phyloP scores from a whole-genome alignment of 352 stramenopile species.

The Halophytophthora batemanensis region DNA sequence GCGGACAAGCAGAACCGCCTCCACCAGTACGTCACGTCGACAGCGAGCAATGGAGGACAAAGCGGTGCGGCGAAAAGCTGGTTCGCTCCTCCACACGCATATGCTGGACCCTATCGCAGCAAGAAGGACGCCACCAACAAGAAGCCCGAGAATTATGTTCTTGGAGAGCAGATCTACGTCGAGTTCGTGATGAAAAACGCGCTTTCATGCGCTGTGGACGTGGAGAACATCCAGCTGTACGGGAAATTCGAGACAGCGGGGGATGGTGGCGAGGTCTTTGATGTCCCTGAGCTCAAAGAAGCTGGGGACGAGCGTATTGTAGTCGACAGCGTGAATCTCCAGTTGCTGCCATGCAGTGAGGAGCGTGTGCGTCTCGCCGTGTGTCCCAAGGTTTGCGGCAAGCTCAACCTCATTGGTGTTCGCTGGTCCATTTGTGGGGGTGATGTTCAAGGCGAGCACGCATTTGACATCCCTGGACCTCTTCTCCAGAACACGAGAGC shows the following conservation, averaged over 20 bases:
- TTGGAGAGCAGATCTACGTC: slow-evolving; percentile 79
- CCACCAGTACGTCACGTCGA: slow-evolving; percentile 46
- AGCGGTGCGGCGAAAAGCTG: slow-evolving; percentile 28
- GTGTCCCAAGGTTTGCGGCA: slow-evolving; percentile 54
- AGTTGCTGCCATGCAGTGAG: slow-evolving; percentile 74
- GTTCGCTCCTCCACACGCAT: slow-evolving; percentile 46
- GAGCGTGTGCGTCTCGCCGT: slow-evolving; percentile 68
- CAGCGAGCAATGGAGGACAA: slow-evolving; percentile 7
- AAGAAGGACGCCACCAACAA: slow-evolving; percentile 41
- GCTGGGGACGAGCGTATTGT: slow-evolving; percentile 33
- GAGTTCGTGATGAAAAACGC: slow-evolving; percentile 89
- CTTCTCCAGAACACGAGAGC: slow-evolving; percentile 79
- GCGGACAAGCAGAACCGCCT: slow-evolving; percentile 63
- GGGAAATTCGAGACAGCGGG: slow-evolving; percentile 53
- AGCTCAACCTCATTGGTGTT: slow-evolving; percentile 61
- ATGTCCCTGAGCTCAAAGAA: slow-evolving; percentile 39
- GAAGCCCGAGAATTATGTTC: slow-evolving; percentile 60
- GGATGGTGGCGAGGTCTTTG: slow-evolving; percentile 27
- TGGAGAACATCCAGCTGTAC: slow-evolving; percentile 79
- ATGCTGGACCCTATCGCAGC: slow-evolving; percentile 51
- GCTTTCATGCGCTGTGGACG: slow-evolving; percentile 76
- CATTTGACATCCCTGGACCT: slow-evolving; percentile 77
- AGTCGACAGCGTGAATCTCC: slow-evolving; percentile 70
- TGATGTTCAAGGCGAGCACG: slow-evolving; percentile 76
- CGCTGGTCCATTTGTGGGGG: slow-evolving; percentile 83